Percentiles rank a stretch among this genome's conserved stretches.
Evolutionary conservation across 2,329 filamentous ascomycete genomes (phyloP).

Genomic region (Colletotrichum sp.): DNA sequence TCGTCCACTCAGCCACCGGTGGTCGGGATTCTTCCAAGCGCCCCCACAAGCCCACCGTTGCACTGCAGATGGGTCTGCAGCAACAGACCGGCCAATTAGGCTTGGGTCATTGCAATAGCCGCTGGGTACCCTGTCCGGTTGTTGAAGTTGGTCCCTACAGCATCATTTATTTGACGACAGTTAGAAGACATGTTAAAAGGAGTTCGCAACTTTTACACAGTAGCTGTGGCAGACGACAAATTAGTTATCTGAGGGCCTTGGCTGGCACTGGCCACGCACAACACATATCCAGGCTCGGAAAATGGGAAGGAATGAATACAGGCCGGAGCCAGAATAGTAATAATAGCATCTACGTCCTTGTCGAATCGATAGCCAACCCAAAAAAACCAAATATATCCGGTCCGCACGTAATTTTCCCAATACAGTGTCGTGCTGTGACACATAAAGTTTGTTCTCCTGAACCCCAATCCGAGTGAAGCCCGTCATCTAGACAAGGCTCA

Average conservation of each 20-base stretch:
- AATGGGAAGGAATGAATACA: constrained; percentile 4
- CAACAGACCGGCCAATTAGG: background rate
- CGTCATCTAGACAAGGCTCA: constrained; percentile 22
- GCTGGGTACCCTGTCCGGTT: background rate
- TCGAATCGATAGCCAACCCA: constrained; percentile 3
- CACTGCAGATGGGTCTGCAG: background rate
- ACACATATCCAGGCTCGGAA: no score
- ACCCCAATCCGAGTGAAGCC: background rate
- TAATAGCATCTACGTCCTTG: constrained; percentile 16
- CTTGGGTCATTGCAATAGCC: background rate
- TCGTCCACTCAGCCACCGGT: background rate
- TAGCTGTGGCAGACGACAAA: background rate
- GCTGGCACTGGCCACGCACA: background rate
- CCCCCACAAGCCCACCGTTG: background rate
- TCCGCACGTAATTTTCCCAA: background rate
- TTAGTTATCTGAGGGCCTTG: background rate
- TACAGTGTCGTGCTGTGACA: background rate
- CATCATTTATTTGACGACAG: background rate
- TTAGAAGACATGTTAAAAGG: background rate
- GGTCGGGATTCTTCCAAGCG: background rate
- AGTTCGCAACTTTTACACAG: background rate
- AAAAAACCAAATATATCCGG: constrained; percentile 9
- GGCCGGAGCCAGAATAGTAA: constrained; percentile 7
- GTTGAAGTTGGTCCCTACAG: background rate
- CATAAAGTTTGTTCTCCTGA: background rate